phyloP scores from a whole-genome alignment of 441 rosid genomes.

The Erodium texanum region DNA sequence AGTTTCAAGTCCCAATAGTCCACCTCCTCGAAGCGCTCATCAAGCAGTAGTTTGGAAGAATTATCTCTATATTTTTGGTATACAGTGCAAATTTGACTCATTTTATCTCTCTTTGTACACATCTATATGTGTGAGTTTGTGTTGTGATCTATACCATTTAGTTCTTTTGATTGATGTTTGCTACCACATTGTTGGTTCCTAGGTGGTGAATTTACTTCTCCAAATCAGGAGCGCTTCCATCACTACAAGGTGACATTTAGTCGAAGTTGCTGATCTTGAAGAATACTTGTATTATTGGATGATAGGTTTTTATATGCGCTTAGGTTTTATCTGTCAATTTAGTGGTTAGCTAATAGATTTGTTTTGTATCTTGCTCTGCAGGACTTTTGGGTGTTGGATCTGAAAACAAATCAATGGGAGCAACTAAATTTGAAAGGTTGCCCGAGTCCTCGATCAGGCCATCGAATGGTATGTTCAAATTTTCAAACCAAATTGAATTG shows the following conservation, averaged over 20 bases:
- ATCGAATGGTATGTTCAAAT: constrained; percentile 66
- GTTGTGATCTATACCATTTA: neutral
- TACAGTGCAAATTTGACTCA: neutral
- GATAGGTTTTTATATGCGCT: neutral
- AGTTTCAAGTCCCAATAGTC: constrained; percentile 89
- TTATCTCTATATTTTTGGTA: constrained; percentile 88
- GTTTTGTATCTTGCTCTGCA: constrained; percentile 18
- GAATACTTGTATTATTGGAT: constrained; percentile 1
- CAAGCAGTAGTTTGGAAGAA: constrained; percentile 97
- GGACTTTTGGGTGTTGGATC: constrained; percentile 94
- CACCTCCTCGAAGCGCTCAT: constrained; percentile 97
- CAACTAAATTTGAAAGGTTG: constrained; percentile 82
- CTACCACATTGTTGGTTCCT: constrained; percentile 13
- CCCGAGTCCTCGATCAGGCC: constrained; percentile 94
- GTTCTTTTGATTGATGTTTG: constrained; percentile 1
- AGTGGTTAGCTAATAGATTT: neutral
- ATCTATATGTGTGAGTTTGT: neutral
- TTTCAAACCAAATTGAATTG: constrained; percentile 1
- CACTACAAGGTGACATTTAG: constrained; percentile 68
- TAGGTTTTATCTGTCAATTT: neutral
- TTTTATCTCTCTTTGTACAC: neutral
- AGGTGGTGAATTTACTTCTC: constrained; percentile 98
- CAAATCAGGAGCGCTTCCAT: constrained; percentile 92
- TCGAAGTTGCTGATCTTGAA: neutral
- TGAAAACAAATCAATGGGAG: constrained; percentile 95